Base-by-base conservation (phyloP, 1,284 basidiomycete genomes). In the Mycena citricolor region DNA sequence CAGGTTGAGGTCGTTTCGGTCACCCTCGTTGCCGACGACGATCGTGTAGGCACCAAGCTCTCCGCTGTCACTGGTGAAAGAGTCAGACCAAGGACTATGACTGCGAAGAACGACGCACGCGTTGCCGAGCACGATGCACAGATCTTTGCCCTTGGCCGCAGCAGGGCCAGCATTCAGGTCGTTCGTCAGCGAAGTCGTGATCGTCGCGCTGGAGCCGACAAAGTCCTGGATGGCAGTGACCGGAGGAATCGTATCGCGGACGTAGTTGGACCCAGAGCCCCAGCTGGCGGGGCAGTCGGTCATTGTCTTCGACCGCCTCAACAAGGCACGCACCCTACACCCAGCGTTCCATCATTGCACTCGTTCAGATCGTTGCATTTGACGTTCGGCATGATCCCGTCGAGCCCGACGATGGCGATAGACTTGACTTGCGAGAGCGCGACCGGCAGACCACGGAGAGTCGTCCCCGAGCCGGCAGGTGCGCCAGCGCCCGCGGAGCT, bases 1-100 rank as follows among this genome's bases (percentile, higher is more conserved):
- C 0, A 85, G 73, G n/a, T 74, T 74, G 10, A 90, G 64, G 55
- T 89, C 81, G 57, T 88, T 87, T 20, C 84, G 72, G 58, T 90
- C 86, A 5, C 83, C 83, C 47, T 71, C 70, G 50, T 81, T 82
- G 3, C 77, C 77, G 29, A 78, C 79, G 3, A 86, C 80, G 6
- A 74, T 73, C 32, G 79, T 69, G 59, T 86, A 77, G 30, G 58
- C 55, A 2, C 66, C 70, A 4, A 73, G 60, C 47, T 74, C 71
- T 17, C 71, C 70, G 46, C 71, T 73, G 67, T 68, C 69, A 3
- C 71, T 73, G 39, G 34, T 22, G 2, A 31, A 20, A 16, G 3
- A 14, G 42, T 17, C 12, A 30, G 17, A 23, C 17, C 16, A 17
- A 35, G 13, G n/a, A 19, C n/a, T n/a, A n/a, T n/a, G n/a, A 20